Conservation (phyloP, 1,139 yeast species). For the Candida tetrigidarum region DNA sequence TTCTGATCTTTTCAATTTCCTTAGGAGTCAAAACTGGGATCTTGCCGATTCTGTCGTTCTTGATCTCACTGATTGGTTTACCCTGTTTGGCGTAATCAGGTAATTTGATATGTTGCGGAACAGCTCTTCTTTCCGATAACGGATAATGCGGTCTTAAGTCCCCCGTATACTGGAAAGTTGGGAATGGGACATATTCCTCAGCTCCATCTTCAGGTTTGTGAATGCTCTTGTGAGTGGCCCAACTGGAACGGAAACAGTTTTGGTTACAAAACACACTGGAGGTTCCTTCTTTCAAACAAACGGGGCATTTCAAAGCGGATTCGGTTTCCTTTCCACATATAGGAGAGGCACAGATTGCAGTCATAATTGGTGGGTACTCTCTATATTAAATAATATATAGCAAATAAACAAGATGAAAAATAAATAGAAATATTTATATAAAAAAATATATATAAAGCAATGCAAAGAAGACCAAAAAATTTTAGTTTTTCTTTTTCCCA, state of each 20-base stretch:
- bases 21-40: slow-evolving; percentile 65
- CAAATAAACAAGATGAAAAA: neutral
- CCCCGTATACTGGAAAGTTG: slow-evolving; percentile 76
- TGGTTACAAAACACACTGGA: slow-evolving; percentile 80
- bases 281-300: slow-evolving; percentile 77
- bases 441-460: no score
- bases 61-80: slow-evolving; percentile 76
- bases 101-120: slow-evolving; percentile 70
- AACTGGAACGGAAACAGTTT: slow-evolving; percentile 77
- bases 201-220: slow-evolving; percentile 50
- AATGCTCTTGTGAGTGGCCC: slow-evolving; percentile 60
- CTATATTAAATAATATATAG: slow-evolving; percentile 3
- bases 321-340: slow-evolving; percentile 84
- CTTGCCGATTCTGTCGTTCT: slow-evolving; percentile 68
- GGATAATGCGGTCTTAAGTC: slow-evolving; percentile 81
- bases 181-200: slow-evolving; percentile 82
- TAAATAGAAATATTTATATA: neutral
- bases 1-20: slow-evolving; percentile 73
- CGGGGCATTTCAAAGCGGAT: slow-evolving; percentile 85
- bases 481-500: neutral
- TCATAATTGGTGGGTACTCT: slow-evolving; percentile 8
- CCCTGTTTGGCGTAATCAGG: slow-evolving; percentile 93
- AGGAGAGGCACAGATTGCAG: slow-evolving; percentile 62
- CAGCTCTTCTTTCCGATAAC: slow-evolving; percentile 64
- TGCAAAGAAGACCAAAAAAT: no score